Conservation (phyloP, 2,329 filamentous ascomycete genomes). For the Fusarium nematophilum region DNA sequence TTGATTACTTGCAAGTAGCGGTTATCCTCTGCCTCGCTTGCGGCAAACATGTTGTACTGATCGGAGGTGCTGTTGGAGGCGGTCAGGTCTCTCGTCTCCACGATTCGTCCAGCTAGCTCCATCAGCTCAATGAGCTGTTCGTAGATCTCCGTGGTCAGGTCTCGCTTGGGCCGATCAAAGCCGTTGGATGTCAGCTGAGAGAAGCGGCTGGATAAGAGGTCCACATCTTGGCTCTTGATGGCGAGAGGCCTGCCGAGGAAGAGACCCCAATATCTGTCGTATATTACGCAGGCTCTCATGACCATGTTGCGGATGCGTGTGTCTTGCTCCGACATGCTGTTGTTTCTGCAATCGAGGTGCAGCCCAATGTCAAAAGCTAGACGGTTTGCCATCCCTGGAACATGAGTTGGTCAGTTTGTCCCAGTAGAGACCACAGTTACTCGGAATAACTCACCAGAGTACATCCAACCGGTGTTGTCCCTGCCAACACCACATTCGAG, state of each 20-base stretch:
- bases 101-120: conserved; percentile 64
- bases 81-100: conserved; percentile 55
- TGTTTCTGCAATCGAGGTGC: conserved; percentile 57
- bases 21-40: conserved; percentile 54
- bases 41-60: conserved; percentile 45
- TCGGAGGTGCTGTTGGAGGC: conserved; percentile 48
- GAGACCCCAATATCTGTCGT: conserved; percentile 67
- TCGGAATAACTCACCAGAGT: conserved; percentile 55
- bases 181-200: conserved; percentile 53
- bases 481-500: conserved; percentile 65
- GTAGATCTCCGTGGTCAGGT: conserved; percentile 54
- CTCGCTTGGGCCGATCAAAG: conserved; percentile 28
- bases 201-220: conserved; percentile 59
- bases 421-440: not conserved
- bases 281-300: conserved; percentile 63
- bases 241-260: conserved; percentile 64
- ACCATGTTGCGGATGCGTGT: conserved; percentile 62
- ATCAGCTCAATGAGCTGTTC: conserved; percentile 66
- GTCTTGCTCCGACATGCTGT: conserved; percentile 58
- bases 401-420: not conserved
- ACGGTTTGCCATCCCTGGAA: conserved; percentile 55
- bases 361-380: conserved; percentile 61
- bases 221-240: conserved; percentile 64
- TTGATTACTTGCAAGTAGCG: conserved; percentile 63
- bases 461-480: conserved; percentile 67